Evolutionary conservation across 1,284 basidiomycete species (phyloP).

Genomic region (Boletus sp.): DNA sequence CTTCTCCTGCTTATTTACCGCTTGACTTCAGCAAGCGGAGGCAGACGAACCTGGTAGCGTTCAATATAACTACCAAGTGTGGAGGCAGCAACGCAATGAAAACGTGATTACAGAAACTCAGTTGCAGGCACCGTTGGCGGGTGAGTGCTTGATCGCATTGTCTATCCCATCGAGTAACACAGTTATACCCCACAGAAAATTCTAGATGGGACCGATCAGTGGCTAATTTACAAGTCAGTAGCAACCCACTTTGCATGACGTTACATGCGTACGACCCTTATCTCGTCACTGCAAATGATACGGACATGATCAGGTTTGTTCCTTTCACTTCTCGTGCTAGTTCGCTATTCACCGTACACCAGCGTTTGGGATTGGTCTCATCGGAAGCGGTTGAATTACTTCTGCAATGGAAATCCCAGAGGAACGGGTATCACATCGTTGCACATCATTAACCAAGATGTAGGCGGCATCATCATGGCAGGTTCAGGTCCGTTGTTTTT

Average conservation of each 20-base stretch:
- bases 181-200: conserved; percentile 41
- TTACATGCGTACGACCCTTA: conserved; percentile 96
- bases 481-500: conserved; percentile 68
- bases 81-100: conserved; percentile 93
- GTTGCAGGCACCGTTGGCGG: conserved; percentile 70
- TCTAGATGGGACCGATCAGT: conserved; percentile 84
- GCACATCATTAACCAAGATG: conserved; percentile 96
- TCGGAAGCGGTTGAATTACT: conserved; percentile 76
- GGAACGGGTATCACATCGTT: conserved; percentile 88
- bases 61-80: conserved; percentile 95
- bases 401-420: conserved; percentile 87
- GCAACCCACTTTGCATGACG: conserved; percentile 76
- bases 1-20: conserved; percentile 15
- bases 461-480: conserved; percentile 88
- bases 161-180: conserved; percentile 7
- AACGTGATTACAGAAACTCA: conserved; percentile 74
- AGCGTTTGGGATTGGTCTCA: conserved; percentile 97
- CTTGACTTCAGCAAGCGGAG: conserved; percentile 75
- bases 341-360: conserved; percentile 5
- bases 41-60: conserved; percentile 94
- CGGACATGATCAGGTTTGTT: conserved; percentile 84
- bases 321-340: conserved; percentile 8
- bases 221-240: conserved; percentile 70
- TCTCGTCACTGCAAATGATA: conserved; percentile 84
- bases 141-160: conserved; percentile 58